A percentile compares a stretch with the other conserved stretches of the same genome.
Conservation (phyloP, 1,139 yeast species). For the Suhomyces terraborum region DNA sequence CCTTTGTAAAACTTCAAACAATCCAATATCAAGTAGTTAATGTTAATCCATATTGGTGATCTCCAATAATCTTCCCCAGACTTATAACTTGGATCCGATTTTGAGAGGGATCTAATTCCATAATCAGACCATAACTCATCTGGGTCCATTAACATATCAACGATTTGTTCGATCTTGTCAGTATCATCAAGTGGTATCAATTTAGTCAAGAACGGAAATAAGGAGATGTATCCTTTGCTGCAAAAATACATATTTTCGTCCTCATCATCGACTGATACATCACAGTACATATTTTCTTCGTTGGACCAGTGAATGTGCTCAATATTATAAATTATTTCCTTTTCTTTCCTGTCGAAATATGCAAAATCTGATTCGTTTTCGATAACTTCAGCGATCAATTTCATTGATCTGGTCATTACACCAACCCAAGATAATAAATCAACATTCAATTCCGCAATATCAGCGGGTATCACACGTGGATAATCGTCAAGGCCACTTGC, state of each 20-base stretch:
- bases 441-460: slow-evolving; percentile 85
- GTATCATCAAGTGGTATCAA: slow-evolving; percentile 56
- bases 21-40: slow-evolving; percentile 80
- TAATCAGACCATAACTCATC: slow-evolving; percentile 73
- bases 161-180: slow-evolving; percentile 50
- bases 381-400: slow-evolving; percentile 67
- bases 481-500: slow-evolving; percentile 97
- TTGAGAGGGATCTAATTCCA: slow-evolving; percentile 84
- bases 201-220: slow-evolving; percentile 82
- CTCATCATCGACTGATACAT: slow-evolving; percentile 70
- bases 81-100: slow-evolving; percentile 63
- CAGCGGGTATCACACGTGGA: slow-evolving; percentile 83
- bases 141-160: slow-evolving; percentile 66
- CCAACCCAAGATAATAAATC: slow-evolving; percentile 94
- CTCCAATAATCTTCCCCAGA: slow-evolving; percentile 94
- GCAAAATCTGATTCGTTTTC: slow-evolving; percentile 58
- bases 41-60: slow-evolving; percentile 91
- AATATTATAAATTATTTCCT: slow-evolving; percentile 60
- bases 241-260: slow-evolving; percentile 72
- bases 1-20: slow-evolving; percentile 58
- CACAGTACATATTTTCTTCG: slow-evolving; percentile 73
- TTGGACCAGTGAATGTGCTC: slow-evolving; percentile 81
- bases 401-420: slow-evolving; percentile 83
- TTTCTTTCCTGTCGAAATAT: slow-evolving; percentile 54
- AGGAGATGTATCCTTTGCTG: slow-evolving; percentile 83